A percentile compares a stretch with the other conserved stretches of the same genome.
Conservation (phyloP, 2,329 filamentous ascomycete genomes). For the Monilinia fructigena region DNA sequence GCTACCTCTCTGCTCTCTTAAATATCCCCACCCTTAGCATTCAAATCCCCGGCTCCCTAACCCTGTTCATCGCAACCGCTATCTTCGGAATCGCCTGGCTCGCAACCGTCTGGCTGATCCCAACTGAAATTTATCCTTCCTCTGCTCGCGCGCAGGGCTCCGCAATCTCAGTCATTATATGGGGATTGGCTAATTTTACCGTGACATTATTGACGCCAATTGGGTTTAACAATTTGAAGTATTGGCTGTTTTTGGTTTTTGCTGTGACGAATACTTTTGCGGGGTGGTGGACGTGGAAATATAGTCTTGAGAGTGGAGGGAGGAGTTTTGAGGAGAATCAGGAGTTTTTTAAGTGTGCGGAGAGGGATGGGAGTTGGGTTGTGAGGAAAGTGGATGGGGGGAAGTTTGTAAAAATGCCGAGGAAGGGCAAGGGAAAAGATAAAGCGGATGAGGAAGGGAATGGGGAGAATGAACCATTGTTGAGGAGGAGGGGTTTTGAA, state of each 20-base stretch:
- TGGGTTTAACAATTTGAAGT: constrained; percentile 58
- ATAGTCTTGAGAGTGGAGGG: constrained; percentile 58
- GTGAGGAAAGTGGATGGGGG: constrained; percentile 54
- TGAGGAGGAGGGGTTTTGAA: constrained; percentile 16
- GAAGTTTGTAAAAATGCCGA: constrained; percentile 43
- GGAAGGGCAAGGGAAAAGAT: constrained; percentile 19
- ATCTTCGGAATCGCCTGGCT: constrained; percentile 62
- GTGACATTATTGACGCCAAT: constrained; percentile 61
- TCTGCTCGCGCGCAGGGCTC: constrained; percentile 63
- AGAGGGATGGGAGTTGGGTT: constrained; percentile 51
- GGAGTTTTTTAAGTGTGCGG: constrained; percentile 45
- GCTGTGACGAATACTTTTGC: constrained; percentile 51
- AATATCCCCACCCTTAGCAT: constrained; percentile 45
- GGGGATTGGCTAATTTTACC: constrained; percentile 51
- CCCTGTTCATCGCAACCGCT: constrained; percentile 57
- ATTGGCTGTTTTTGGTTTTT: constrained; percentile 58
- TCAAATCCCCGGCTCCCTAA: constrained; percentile 51
- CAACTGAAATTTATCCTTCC: constrained; percentile 63
- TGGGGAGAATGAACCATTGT: constrained; percentile 27
- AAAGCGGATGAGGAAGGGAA: constrained; percentile 15
- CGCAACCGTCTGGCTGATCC: constrained; percentile 55
- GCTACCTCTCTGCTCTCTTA: constrained; percentile 47
- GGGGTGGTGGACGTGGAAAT: constrained; percentile 52
- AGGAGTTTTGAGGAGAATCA: constrained; percentile 58
- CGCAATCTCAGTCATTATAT: constrained; percentile 60